Evolutionary conservation across 2,329 filamentous ascomycete species (phyloP).

Genomic region (Claviceps digitariae): DNA sequence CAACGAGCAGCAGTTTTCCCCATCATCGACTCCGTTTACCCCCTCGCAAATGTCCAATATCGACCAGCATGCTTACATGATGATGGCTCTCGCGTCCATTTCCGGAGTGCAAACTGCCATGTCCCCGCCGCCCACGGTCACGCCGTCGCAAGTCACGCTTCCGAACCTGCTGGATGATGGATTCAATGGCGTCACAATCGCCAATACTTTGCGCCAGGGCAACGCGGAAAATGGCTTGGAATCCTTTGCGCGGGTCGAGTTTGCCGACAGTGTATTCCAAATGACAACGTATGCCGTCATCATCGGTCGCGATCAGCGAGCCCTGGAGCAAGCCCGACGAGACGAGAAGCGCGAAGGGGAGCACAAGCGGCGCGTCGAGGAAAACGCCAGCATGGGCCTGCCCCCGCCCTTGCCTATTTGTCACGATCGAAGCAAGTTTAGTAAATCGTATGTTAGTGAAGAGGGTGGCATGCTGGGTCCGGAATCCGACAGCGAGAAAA

Average conservation of each 20-base stretch:
- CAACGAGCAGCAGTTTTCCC: conserved; percentile 16
- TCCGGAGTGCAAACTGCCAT: conserved; percentile 22
- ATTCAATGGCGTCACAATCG: conserved; percentile 15
- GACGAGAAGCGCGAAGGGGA: conserved; percentile 35
- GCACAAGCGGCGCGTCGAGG: conserved; percentile 29
- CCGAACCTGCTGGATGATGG: conserved; percentile 22
- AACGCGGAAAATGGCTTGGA: conserved; percentile 31
- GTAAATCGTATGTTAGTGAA: conserved; percentile 54
- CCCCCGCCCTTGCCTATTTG: conserved; percentile 37
- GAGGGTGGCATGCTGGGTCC: conserved; percentile 56
- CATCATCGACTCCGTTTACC: conserved; percentile 22
- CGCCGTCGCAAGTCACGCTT: conserved; percentile 31
- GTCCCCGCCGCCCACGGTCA: conserved; percentile 30
- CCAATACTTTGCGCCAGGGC: conserved; percentile 21
- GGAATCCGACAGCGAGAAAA: conserved; percentile 42
- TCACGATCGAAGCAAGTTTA: conserved; percentile 40
- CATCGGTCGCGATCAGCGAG: conserved; percentile 56
- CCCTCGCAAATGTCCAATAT: conserved; percentile 18
- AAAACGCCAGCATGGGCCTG: conserved; percentile 33
- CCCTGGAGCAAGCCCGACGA: conserved; percentile 39
- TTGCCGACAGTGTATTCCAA: conserved; percentile 63
- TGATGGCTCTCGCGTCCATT: conserved; percentile 31
- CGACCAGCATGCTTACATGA: conserved; percentile 28
- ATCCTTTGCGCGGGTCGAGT: conserved; percentile 50
- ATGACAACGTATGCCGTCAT: conserved; percentile 64